A percentile compares a stretch with the other conserved stretches of the same genome.
Evolutionary conservation across 106 monocot species (phyloP).

Genomic region (Hemerocallis citrina): DNA sequence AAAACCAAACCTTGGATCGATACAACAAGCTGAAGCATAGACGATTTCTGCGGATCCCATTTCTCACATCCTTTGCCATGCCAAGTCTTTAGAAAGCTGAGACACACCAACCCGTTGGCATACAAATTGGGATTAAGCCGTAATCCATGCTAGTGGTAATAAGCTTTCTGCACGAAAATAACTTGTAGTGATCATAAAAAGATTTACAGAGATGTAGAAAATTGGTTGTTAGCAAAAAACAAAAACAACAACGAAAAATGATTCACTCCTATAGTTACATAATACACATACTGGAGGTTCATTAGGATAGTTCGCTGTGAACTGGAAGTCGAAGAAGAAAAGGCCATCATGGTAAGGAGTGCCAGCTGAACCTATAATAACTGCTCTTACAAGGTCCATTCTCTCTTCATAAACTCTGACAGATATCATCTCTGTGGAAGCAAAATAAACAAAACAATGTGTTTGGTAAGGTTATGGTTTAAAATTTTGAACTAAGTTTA

Average conservation of each 20-base stretch:
- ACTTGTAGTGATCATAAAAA: too few relatives aligned
- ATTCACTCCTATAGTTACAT: background rate
- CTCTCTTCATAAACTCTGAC: conserved; percentile 63
- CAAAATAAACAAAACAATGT: too few relatives aligned
- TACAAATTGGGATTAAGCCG: conserved; percentile 52
- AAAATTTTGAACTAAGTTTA: too few relatives aligned
- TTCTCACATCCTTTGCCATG: conserved; percentile 31
- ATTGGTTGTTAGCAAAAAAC: background rate
- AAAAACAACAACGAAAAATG: background rate
- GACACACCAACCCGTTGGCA: conserved; percentile 34
- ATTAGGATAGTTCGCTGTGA: conserved; percentile 53
- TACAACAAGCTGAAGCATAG: conserved; percentile 39
- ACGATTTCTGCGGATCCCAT: conserved; percentile 33
- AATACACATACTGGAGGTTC: conserved; percentile 51
- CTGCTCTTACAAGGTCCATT: conserved; percentile 78
- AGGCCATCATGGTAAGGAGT: conserved; percentile 87
- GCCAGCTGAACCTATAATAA: conserved; percentile 64
- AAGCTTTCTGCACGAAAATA: conserved; percentile 21
- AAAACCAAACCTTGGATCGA: conserved; percentile 39
- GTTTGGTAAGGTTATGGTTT: too few relatives aligned
- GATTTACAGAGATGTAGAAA: background rate
- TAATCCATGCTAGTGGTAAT: conserved; percentile 36
- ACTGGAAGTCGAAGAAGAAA: conserved; percentile 74
- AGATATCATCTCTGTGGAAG: conserved; percentile 63
- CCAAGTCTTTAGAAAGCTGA: conserved; percentile 50